These are phyloP conservation scores for Suhomyces vadensis DNA, from an alignment of 805 yeast species.

Conservation along the genomic window DNA sequence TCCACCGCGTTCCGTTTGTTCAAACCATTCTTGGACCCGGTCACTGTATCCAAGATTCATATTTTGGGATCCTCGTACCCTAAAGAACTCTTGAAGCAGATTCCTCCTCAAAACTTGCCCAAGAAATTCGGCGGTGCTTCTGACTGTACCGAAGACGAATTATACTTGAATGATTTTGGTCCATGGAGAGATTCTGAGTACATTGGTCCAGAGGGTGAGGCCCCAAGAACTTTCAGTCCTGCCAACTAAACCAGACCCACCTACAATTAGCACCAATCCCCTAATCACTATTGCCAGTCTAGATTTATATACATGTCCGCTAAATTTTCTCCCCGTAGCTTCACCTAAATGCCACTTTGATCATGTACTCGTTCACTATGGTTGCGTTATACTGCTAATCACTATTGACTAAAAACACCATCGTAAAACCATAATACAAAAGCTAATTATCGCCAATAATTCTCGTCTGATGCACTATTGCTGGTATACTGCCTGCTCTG, in stretches of 20 bases:
- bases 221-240: constrained; percentile 52
- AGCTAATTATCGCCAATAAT: too few relatives aligned
- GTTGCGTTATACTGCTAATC: too few relatives aligned
- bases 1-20: constrained; percentile 88
- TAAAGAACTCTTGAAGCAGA: constrained; percentile 83
- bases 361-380: too few relatives aligned
- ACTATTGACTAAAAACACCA: too few relatives aligned
- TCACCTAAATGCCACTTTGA: too few relatives aligned
- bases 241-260: background rate
- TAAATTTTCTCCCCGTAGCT: background rate
- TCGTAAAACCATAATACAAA: too few relatives aligned
- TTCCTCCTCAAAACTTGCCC: constrained; percentile 92
- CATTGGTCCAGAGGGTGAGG: constrained; percentile 95
- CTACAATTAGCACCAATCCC: too few relatives aligned
- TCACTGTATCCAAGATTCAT: constrained; percentile 92
- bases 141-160: constrained; percentile 69
- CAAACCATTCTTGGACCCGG: constrained; percentile 95
- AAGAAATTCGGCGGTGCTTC: constrained; percentile 85
- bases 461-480: too few relatives aligned
- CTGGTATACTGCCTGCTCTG: too few relatives aligned
- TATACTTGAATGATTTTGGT: constrained; percentile 86
- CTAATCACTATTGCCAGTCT: background rate
- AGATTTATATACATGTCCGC: background rate
- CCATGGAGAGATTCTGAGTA: constrained; percentile 93
- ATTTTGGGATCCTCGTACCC: constrained; percentile 79